Evolutionary conservation across 495 filamentous ascomycete genomes (phyloP), one percentile per base, ranked within the genome.

Genomic region (Daldinia decipiens): DNA sequence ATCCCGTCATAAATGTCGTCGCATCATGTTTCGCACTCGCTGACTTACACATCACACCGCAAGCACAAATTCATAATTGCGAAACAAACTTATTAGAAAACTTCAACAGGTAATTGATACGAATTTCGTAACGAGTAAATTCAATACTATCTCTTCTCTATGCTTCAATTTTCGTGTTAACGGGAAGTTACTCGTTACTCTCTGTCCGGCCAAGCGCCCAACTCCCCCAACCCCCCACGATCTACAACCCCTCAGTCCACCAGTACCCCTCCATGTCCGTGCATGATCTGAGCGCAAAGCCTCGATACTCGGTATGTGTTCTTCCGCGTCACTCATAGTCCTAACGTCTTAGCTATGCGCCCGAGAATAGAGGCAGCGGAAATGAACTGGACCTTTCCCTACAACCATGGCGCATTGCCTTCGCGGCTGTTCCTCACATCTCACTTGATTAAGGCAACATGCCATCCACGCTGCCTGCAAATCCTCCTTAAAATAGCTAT

Each of bases 381-480:
- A 15, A 40, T 2, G 15, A 40, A 40, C 8, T 6, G 6, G 15
- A 7, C 15, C 6, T 40, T 34, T n/a, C n/a, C 17, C 4, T n/a
- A 11, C n/a, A 7, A 19, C 29, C 31, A 36, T 3, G 4, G 53
- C 2, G 31, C 31, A 17, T 38, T 39, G 19, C 6, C 11, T 21
- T 34, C 15, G n/a, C 40, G 4, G 40, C 17, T 9, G 40, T 34
- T 12, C 31, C n/a, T 56, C 53, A 5, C 31, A 21, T 19, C 53
- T 52, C 12, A 12, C 19, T 21, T 15, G 8, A 4, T 19, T 21
- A 57, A 57, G 54, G 54, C 54, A 57, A 57, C 32, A 39, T 57
- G 3, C 31, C 19, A 39, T 38, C 32, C 54, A 24, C 21, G 32
- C 32, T 57, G 32, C 32, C 17, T 36, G 34, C 19, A 7, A 21